Conservation (phyloP, 2,329 filamentous ascomycete genomes). For the Fusarium concolor region DNA sequence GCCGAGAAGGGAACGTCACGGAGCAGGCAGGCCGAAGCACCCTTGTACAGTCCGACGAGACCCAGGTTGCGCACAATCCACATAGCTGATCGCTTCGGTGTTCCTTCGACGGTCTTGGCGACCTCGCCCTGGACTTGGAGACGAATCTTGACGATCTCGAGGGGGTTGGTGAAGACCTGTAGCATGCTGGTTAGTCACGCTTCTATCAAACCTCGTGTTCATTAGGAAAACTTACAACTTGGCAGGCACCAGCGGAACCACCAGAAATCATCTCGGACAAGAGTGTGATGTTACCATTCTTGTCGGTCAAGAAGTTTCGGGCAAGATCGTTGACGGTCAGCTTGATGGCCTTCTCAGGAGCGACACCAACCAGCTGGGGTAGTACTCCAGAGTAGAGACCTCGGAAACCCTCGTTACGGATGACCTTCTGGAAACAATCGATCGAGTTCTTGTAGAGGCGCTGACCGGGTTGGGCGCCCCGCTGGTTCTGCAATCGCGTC, state of each 20-base stretch:
- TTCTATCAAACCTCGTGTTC: background rate
- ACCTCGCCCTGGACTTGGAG: conserved; percentile 97
- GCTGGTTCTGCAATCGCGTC: conserved; percentile 98
- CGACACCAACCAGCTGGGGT: conserved; percentile 95
- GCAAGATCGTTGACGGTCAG: conserved; percentile 97
- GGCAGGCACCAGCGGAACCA: conserved; percentile 89
- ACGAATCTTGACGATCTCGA: conserved; percentile 99
- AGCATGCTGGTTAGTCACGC: conserved; percentile 7
- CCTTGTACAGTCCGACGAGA: conserved; percentile 95
- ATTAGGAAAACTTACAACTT: conserved; percentile 80
- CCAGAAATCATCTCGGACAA: conserved; percentile 85
- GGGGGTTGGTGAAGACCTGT: conserved; percentile 94
- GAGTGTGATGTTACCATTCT: conserved; percentile 78
- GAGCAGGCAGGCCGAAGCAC: conserved; percentile 90
- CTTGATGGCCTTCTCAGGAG: conserved; percentile 99
- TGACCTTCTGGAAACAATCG: conserved; percentile 93
- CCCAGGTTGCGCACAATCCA: conserved; percentile 98
- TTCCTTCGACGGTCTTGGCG: conserved; percentile 84
- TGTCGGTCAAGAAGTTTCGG: conserved; percentile 78
- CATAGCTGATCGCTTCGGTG: conserved; percentile 90
- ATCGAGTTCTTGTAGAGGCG: conserved; percentile 96
- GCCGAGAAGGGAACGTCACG: conserved; percentile 98
- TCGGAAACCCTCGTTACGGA: conserved; percentile 89
- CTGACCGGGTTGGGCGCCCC: conserved; percentile 83
- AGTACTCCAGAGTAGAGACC: conserved; percentile 95